Base-by-base conservation (phyloP, 192 early-diverging fungal species). In the Powellomyces hirtus region DNA sequence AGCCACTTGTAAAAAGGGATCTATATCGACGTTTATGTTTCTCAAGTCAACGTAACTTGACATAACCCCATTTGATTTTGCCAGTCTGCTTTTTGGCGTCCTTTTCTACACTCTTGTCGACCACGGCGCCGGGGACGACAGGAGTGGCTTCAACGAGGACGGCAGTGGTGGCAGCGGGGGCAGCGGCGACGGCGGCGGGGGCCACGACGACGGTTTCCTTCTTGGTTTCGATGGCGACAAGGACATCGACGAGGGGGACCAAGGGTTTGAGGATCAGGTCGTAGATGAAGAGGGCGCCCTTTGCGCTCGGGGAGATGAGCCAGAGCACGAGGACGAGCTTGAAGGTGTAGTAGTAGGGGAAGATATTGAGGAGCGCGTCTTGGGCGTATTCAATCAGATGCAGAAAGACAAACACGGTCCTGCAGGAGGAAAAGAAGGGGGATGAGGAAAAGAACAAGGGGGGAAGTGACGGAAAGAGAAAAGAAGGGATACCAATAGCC, bases 281-380 rank as follows among this genome's bases (percentile, higher is more conserved):
- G 46, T 71, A 63, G n/a, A 71, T 51, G 59, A 59, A 5, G 29
- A 35, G 4, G 1, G 60, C 69, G 4, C 69, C 69, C 6, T 63
- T 29, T 1, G 69, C 37, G 27, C 18, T n/a, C n/a, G 69, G 69
- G 45, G 36, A 34, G 1, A 65, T 38, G 10, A 72, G 53, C 70
- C 70, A 65, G 36, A 72, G 8, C 40, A 72, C 22, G 29, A 35
- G 14, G 31, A 64, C 20, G 10, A 72, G 36, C 56, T 72, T 72
- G 62, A 72, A 72, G 13, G 61, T 64, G 62, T 27, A 72, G 55
- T 72, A 64, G 56, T 61, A 71, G 27, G 69, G 69, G 22, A 71
- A 71, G n/a, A 71, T 20, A 26, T 29, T 45, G n/a, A 71, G 52
- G 31, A 71, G 35, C 35, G 33, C n/a, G 18, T 62, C 60, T 4